Percentiles rank a stretch among this genome's conserved stretches.
phyloP scores from a whole-genome alignment of 208 protist species.

The Crithidia bombi region DNA sequence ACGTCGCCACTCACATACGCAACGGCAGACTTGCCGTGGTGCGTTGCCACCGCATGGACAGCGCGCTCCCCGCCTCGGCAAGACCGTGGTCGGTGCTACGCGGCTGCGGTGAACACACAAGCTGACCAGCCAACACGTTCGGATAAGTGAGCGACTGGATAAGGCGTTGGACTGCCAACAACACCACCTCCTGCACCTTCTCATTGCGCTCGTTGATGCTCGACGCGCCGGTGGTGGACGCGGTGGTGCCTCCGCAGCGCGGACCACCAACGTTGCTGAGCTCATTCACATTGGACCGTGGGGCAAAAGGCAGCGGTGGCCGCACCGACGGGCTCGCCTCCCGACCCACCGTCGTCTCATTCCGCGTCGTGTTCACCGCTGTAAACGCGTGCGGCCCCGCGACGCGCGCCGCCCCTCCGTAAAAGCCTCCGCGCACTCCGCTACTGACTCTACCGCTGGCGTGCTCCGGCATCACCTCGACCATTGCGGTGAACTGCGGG shows the following conservation, averaged over 20 bases:
- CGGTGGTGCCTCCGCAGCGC: neutral
- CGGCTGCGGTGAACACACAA: constrained; percentile 5
- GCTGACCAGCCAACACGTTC: constrained; percentile 54
- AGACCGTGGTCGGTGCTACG: too few relatives aligned
- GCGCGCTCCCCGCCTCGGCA: neutral
- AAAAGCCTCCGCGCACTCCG: neutral
- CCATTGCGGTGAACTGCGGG: constrained; percentile 69
- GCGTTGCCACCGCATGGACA: constrained; percentile 49
- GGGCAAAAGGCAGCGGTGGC: constrained; percentile 15
- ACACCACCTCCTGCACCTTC: constrained; percentile 79
- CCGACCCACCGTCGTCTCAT: constrained; percentile 13
- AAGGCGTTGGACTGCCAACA: constrained; percentile 57
- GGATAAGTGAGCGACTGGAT: constrained; percentile 74
- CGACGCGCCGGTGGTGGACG: constrained; percentile 8
- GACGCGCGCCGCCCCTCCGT: neutral
- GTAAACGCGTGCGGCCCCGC: constrained; percentile 25
- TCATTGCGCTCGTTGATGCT: constrained; percentile 50
- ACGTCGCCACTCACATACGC: constrained; percentile 25
- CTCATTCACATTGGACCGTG: neutral
- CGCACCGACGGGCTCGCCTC: constrained; percentile 6
- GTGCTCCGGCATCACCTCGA: constrained; percentile 41
- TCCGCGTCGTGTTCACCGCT: constrained; percentile 27
- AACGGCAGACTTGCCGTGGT: constrained; percentile 61
- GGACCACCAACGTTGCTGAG: neutral
- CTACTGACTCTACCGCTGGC: neutral